Percentiles rank a stretch among this genome's conserved stretches.
phyloP scores from a whole-genome alignment of 129 eudicot genomes.

The Chrysanthemum lavandulifolium region DNA sequence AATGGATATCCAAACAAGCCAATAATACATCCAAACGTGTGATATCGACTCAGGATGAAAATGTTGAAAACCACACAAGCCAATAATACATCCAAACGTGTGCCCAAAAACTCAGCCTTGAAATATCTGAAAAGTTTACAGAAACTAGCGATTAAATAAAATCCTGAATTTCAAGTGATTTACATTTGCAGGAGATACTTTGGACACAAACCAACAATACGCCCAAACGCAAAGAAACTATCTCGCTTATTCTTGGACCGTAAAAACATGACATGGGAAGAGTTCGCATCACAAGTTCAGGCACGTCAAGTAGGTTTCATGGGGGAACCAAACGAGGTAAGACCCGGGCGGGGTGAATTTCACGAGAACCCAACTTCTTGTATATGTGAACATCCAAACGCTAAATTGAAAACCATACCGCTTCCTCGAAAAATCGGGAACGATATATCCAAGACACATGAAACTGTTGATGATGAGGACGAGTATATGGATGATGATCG shows the following conservation, averaged over 20 bases:
- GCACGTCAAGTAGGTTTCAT: constrained; percentile 66
- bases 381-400: constrained; percentile 57
- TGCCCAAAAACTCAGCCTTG: too few species aligned
- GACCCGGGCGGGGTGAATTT: constrained; percentile 82
- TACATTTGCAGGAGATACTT: constrained; percentile 62
- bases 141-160: neutral
- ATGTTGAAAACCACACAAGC: too few species aligned
- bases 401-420: constrained; percentile 37
- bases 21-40: too few species aligned
- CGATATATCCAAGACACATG: constrained; percentile 20
- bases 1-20: too few species aligned
- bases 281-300: constrained; percentile 48
- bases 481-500: constrained; percentile 45
- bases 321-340: constrained; percentile 79
- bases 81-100: too few species aligned
- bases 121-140: too few species aligned
- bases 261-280: constrained; percentile 73
- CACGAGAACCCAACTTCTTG: constrained; percentile 81
- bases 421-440: constrained; percentile 36
- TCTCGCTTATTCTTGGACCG: constrained; percentile 51
- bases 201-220: constrained; percentile 86
- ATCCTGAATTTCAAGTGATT: neutral
- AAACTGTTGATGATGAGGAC: constrained; percentile 41
- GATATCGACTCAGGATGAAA: too few species aligned
- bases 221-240: constrained; percentile 75